phyloP scores from a whole-genome alignment of 2,329 filamentous ascomycete genomes.

The Fusarium veterinarium region DNA sequence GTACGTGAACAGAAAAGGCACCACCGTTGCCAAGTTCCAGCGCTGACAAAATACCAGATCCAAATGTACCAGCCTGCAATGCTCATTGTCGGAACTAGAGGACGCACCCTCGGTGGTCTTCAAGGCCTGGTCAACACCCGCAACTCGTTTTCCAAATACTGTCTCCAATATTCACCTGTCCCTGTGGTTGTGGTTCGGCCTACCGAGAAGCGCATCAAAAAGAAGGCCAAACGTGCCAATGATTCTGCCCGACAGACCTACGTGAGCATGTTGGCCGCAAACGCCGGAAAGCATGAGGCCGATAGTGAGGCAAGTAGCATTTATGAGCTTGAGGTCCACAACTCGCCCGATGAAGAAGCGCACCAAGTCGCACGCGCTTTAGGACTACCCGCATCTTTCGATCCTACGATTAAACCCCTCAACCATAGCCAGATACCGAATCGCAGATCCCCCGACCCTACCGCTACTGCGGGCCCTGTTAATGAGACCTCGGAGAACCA shows the following conservation, averaged over 20 bases:
- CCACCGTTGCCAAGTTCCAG: not conserved
- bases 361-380: conserved; percentile 73
- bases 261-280: conserved; percentile 78
- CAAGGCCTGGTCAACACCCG: conserved; percentile 82
- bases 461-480: conserved; percentile 10
- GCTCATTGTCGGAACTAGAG: conserved; percentile 89
- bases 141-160: conserved; percentile 94
- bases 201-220: conserved; percentile 87
- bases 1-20: conserved; percentile 60
- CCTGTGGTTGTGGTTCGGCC: conserved; percentile 93
- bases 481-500: conserved; percentile 36
- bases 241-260: conserved; percentile 83
- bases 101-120: conserved; percentile 84
- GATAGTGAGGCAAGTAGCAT: conserved; percentile 64
- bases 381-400: conserved; percentile 70
- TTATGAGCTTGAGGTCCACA: conserved; percentile 66
- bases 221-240: conserved; percentile 84
- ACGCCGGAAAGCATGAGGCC: conserved; percentile 66
- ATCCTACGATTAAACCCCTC: conserved; percentile 71
- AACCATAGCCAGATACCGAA: conserved; percentile 45
- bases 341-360: conserved; percentile 71
- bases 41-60: conserved; percentile 67
- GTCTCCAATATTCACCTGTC: conserved; percentile 90
- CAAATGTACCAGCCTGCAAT: conserved; percentile 92
- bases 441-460: conserved; percentile 30